These are phyloP conservation scores for Saccharomycopsis malanga DNA, from an alignment of 805 yeast genomes.

Conservation along the genomic window DNA sequence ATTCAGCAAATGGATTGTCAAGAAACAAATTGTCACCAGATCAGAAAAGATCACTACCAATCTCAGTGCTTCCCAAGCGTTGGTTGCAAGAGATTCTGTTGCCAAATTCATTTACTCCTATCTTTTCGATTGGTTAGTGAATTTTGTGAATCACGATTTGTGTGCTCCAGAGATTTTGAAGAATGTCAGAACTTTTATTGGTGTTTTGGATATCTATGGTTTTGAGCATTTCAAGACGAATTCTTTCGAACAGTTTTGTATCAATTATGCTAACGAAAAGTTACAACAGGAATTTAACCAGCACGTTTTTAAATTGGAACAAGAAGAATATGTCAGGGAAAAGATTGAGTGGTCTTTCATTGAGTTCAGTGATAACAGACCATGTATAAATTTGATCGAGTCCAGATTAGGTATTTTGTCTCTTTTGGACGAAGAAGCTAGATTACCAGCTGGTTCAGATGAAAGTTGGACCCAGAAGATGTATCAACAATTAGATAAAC, in stretches of 20 bases:
- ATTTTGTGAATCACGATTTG: conserved; percentile 71
- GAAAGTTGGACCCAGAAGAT: conserved; percentile 88
- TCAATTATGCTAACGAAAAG: conserved; percentile 94
- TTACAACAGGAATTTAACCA: conserved; percentile 96
- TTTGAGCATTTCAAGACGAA: conserved; percentile 92
- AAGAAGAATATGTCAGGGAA: conserved; percentile 88
- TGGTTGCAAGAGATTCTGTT: conserved; percentile 93
- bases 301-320: conserved; percentile 95
- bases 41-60: conserved; percentile 86
- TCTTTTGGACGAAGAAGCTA: conserved; percentile 87
- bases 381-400: conserved; percentile 90
- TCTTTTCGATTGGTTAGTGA: conserved; percentile 91
- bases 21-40: conserved; percentile 88
- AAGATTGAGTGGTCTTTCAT: conserved; percentile 95
- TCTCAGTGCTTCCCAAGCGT: conserved; percentile 73
- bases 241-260: conserved; percentile 95
- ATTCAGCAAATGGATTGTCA: conserved; percentile 87
- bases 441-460: conserved; percentile 90
- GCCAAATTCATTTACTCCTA: conserved; percentile 91
- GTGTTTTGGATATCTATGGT: conserved; percentile 95
- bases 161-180: conserved; percentile 64
- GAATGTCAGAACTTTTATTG: conserved; percentile 68
- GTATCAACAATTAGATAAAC: conserved; percentile 76
- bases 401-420: conserved; percentile 81
- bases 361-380: conserved; percentile 94